These are phyloP conservation scores for Panicum virgatum DNA, from an alignment of 202 grass and related monocot genomes.

Conservation along the genomic window DNA sequence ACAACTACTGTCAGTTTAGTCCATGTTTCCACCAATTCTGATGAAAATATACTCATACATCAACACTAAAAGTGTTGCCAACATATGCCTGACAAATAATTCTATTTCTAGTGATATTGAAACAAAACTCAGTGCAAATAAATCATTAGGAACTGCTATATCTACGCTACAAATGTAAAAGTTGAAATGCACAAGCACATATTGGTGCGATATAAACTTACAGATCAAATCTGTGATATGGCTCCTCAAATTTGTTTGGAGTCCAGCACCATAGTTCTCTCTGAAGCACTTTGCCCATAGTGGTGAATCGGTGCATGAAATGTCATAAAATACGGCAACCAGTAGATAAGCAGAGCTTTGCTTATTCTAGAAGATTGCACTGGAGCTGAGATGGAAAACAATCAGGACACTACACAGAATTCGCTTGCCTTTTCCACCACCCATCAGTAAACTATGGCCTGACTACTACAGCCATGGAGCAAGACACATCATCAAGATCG, in stretches of 20 bases:
- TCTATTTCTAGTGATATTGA: constrained; percentile 28
- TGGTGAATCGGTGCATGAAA: constrained; percentile 33
- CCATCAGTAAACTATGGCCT: constrained; percentile 33
- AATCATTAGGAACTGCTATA: constrained; percentile 36
- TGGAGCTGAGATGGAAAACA: constrained; percentile 23
- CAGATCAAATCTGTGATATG: constrained; percentile 44
- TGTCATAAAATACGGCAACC: constrained; percentile 25
- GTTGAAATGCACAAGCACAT: constrained; percentile 43
- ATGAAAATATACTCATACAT: constrained; percentile 34
- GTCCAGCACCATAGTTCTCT: constrained; percentile 28
- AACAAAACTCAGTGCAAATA: constrained; percentile 46
- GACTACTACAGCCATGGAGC: constrained; percentile 35
- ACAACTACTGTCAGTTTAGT: constrained; percentile 29
- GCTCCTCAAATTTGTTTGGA: constrained; percentile 41
- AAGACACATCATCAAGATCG: constrained; percentile 25
- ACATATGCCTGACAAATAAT: constrained; percentile 41
- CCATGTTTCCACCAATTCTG: constrained; percentile 35
- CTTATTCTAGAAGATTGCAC: constrained; percentile 31
- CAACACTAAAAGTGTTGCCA: constrained; percentile 25
- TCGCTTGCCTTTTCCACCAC: constrained; percentile 29
- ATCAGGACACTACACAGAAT: constrained; percentile 40
- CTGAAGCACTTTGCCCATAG: constrained; percentile 27
- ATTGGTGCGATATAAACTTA: constrained; percentile 50
- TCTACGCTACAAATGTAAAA: constrained; percentile 42
- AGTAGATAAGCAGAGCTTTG: constrained; percentile 34